Percentiles rank a stretch among this genome's conserved stretches.
These are phyloP conservation scores for Bothriochloa decipiens DNA, from an alignment of 176 grass and related monocot genomes.

Conservation along the genomic window DNA sequence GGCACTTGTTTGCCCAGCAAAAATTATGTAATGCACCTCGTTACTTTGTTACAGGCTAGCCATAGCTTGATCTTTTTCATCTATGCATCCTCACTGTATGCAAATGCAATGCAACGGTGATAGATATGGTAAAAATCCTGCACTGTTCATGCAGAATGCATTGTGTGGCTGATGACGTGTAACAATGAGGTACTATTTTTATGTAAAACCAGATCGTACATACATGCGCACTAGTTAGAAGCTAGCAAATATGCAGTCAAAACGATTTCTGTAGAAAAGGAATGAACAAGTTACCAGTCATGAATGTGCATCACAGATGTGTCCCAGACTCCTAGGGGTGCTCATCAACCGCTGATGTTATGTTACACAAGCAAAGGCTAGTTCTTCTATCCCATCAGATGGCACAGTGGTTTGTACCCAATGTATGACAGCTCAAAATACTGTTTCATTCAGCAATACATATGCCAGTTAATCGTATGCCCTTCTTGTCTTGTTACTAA, in stretches of 20 bases:
- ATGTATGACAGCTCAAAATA: slow-evolving; percentile 9
- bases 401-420: slow-evolving; percentile 6
- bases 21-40: slow-evolving; percentile 4
- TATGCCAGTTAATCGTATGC: neutral
- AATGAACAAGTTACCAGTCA: neutral
- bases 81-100: neutral
- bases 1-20: neutral
- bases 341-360: slow-evolving; percentile 17
- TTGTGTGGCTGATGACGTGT: neutral
- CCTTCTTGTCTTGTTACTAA: neutral
- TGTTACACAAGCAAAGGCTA: slow-evolving; percentile 29
- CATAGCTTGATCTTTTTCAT: neutral
- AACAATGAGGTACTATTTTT: neutral
- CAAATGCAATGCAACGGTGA: neutral
- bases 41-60: slow-evolving; percentile 1
- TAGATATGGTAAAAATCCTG: neutral
- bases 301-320: neutral
- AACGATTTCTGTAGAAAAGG: neutral
- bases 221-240: slow-evolving; percentile 8
- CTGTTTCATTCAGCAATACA: slow-evolving; percentile 18
- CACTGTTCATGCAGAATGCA: neutral
- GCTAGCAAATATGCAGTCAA: neutral
- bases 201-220: slow-evolving; percentile 20
- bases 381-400: slow-evolving; percentile 35
- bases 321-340: neutral